phyloP scores from a whole-genome alignment of 148 eudicot genomes.

The Cornus controversa region DNA sequence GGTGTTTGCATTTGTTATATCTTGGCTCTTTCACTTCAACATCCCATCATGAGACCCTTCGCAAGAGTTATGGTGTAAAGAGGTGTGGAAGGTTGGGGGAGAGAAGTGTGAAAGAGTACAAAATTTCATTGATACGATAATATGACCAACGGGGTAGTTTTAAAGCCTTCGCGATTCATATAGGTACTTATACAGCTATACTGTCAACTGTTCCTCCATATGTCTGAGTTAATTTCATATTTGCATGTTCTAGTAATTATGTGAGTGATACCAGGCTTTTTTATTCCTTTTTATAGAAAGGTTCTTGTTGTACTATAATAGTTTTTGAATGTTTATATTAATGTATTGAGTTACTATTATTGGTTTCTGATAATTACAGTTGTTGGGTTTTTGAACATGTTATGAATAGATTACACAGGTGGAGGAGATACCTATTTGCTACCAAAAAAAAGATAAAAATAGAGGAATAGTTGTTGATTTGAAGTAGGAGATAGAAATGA shows the following conservation, averaged over 20 bases:
- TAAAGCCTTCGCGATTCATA: not conserved
- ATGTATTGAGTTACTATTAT: not conserved
- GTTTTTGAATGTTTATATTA: not conserved
- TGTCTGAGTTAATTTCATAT: not conserved
- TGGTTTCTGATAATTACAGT: not conserved
- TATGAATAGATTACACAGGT: no score
- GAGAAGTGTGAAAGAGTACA: not conserved
- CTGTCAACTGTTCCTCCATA: not conserved
- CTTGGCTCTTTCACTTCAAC: slow-evolving; percentile 63
- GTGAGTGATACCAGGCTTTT: not conserved
- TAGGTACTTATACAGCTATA: not conserved
- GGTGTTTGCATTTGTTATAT: slow-evolving; percentile 57
- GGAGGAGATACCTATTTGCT: no score
- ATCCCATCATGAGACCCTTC: slow-evolving; percentile 32
- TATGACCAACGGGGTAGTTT: not conserved
- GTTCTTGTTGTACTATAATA: not conserved
- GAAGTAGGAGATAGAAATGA: no score
- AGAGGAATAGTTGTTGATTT: no score
- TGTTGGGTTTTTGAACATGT: no score
- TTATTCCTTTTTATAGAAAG: not conserved
- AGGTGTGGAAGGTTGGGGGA: not conserved
- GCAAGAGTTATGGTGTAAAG: not conserved
- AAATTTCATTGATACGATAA: not conserved
- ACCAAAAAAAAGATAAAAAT: no score
- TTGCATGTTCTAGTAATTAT: not conserved